These are phyloP conservation scores for Hyphopichia fennica DNA, from an alignment of 1,139 yeast genomes.

Conservation along the genomic window DNA sequence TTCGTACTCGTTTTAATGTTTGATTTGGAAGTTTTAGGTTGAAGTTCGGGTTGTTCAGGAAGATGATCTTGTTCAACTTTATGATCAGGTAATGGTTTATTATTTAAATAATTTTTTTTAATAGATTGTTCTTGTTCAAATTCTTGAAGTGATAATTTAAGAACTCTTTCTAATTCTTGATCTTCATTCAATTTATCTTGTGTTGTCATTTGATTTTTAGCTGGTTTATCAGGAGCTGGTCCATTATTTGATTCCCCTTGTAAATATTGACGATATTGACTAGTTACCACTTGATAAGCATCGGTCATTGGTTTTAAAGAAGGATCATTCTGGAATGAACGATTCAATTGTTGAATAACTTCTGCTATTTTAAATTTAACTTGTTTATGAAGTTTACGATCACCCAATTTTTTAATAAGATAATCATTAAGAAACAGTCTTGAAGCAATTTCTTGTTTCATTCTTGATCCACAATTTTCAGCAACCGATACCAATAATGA, in stretches of 20 bases:
- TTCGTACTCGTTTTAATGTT: neutral
- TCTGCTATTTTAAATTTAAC: constrained; percentile 69
- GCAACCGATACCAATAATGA: constrained; percentile 76
- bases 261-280: constrained; percentile 46
- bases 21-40: neutral
- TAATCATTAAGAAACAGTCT: constrained; percentile 57
- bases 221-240: constrained; percentile 57
- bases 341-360: constrained; percentile 63
- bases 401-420: constrained; percentile 56
- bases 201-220: constrained; percentile 51
- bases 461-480: constrained; percentile 89
- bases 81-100: constrained; percentile 32
- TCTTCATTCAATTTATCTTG: constrained; percentile 64
- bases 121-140: constrained; percentile 42
- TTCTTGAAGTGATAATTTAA: constrained; percentile 76
- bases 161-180: constrained; percentile 74
- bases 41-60: constrained; percentile 3
- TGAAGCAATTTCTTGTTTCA: constrained; percentile 80
- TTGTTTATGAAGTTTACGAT: constrained; percentile 58
- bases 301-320: constrained; percentile 70
- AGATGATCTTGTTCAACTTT: constrained; percentile 2
- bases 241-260: constrained; percentile 10
- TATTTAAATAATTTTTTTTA: constrained; percentile 26
- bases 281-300: constrained; percentile 48
- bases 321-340: constrained; percentile 65